Conservation (phyloP, 2,329 filamentous ascomycete genomes). For the Paraphaeosphaeria sporulosa region DNA sequence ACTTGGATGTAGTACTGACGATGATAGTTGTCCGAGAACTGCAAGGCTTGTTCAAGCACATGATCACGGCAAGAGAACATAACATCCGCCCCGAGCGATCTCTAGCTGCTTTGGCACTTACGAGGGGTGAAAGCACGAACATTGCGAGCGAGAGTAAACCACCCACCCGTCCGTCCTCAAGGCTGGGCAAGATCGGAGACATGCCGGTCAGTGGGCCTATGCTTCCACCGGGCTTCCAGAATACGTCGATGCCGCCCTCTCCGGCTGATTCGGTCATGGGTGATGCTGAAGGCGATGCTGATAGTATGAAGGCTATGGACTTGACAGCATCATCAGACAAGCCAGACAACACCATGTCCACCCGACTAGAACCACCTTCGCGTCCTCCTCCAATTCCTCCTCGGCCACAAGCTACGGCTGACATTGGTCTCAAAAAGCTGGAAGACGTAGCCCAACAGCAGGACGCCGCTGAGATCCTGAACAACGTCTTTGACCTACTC, state of each 20-base stretch:
- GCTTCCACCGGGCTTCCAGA: conserved; percentile 42
- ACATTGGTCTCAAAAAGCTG: conserved; percentile 55
- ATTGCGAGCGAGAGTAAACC: conserved; percentile 52
- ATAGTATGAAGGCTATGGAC: conserved; percentile 31
- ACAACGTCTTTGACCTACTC: conserved; percentile 88
- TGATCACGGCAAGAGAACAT: conserved; percentile 68
- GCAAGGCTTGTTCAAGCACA: conserved; percentile 71
- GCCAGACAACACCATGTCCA: conserved; percentile 24
- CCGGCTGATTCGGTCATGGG: conserved; percentile 37
- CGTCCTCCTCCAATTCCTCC: conserved; percentile 68
- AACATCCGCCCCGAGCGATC: conserved; percentile 77
- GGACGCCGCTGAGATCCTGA: conserved; percentile 95
- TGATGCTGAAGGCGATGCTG: conserved; percentile 27
- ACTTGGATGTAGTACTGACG: conserved; percentile 20
- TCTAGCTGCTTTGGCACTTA: conserved; percentile 80
- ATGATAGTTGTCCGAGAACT: conserved; percentile 76
- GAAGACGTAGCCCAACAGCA: conserved; percentile 75
- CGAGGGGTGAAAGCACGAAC: conserved; percentile 59
- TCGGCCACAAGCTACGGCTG: conserved; percentile 49
- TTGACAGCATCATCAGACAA: conserved; percentile 13
- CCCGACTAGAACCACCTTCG: conserved; percentile 48
- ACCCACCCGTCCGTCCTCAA: conserved; percentile 50
- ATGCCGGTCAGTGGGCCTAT: conserved; percentile 56
- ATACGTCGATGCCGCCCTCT: conserved; percentile 12
- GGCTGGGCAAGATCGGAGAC: conserved; percentile 54